phyloP scores from a whole-genome alignment of 2,329 filamentous ascomycete species.

The Aspergillus glaucus region DNA sequence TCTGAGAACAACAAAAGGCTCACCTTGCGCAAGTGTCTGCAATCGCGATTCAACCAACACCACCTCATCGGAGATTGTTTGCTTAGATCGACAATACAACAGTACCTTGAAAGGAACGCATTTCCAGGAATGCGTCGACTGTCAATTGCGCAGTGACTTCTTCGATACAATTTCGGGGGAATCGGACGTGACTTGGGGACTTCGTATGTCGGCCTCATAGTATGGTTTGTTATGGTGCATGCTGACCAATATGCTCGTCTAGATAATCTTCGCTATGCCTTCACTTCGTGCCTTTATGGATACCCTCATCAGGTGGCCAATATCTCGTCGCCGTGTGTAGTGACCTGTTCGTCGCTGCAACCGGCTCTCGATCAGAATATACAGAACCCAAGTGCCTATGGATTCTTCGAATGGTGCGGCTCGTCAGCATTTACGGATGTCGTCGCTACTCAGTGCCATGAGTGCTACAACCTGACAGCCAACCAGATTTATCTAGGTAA shows the following conservation, averaged over 20 bases:
- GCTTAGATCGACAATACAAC: slow-evolving; percentile 33
- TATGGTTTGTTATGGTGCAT: neutral
- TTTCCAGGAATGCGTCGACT: slow-evolving; percentile 38
- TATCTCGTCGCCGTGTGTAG: slow-evolving; percentile 40
- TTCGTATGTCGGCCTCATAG: slow-evolving; percentile 32
- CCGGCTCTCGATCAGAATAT: slow-evolving; percentile 28
- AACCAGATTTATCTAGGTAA: slow-evolving; percentile 38
- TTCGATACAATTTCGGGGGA: slow-evolving; percentile 27
- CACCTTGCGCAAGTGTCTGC: slow-evolving; percentile 34
- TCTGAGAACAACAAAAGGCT: slow-evolving; percentile 29
- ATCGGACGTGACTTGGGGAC: slow-evolving; percentile 41
- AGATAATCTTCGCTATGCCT: slow-evolving; percentile 43
- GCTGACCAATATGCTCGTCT: slow-evolving; percentile 1
- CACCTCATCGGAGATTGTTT: slow-evolving; percentile 37
- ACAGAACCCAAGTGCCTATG: slow-evolving; percentile 19
- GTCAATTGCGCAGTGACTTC: slow-evolving; percentile 36
- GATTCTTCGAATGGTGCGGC: slow-evolving; percentile 34
- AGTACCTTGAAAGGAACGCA: slow-evolving; percentile 25
- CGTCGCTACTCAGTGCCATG: slow-evolving; percentile 35
- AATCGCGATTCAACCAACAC: slow-evolving; percentile 27
- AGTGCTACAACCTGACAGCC: slow-evolving; percentile 39
- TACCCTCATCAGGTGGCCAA: slow-evolving; percentile 30
- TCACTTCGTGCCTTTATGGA: slow-evolving; percentile 40
- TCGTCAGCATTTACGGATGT: slow-evolving; percentile 34
- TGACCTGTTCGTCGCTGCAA: slow-evolving; percentile 33